Conservation (phyloP, 768 basidiomycete genomes). For the Naganishia onofrii region DNA sequence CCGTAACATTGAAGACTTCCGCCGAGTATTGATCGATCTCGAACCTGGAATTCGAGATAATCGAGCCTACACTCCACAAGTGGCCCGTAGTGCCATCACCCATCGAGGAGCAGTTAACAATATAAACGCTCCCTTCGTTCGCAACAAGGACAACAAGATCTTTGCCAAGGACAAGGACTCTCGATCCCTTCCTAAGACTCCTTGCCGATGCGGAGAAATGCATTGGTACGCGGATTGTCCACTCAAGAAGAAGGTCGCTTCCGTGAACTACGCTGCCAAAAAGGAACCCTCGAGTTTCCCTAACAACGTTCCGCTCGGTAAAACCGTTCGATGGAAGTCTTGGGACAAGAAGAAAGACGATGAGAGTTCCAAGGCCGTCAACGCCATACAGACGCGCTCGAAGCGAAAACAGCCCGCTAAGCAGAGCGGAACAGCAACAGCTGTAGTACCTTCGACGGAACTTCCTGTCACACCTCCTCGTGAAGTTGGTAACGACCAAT, state of each 20-base stretch:
- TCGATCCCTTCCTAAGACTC: neutral
- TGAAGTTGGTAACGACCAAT: no score
- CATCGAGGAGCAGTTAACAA: neutral
- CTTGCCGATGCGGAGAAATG: neutral
- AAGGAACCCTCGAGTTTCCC: neutral
- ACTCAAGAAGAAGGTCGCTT: neutral
- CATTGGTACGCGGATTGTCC: slow-evolving; percentile 2
- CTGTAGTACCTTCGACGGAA: no score
- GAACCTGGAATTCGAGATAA: slow-evolving; percentile 5
- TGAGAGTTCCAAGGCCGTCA: neutral
- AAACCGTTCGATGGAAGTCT: neutral
- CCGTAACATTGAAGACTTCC: slow-evolving; percentile 15
- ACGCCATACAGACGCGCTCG: no score
- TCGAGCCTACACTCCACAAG: neutral
- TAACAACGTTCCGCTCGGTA: neutral
- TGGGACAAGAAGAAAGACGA: neutral
- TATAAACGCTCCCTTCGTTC: neutral
- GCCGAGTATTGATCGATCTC: slow-evolving; percentile 20
- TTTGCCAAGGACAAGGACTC: neutral
- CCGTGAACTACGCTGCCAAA: neutral
- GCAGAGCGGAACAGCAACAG: no score
- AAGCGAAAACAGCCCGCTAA: no score
- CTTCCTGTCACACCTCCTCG: no score
- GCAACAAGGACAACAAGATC: neutral
- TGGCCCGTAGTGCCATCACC: neutral